Base-by-base conservation (phyloP, 192 early-diverging fungal genomes). In the Rhizoclosmatium sp. region DNA sequence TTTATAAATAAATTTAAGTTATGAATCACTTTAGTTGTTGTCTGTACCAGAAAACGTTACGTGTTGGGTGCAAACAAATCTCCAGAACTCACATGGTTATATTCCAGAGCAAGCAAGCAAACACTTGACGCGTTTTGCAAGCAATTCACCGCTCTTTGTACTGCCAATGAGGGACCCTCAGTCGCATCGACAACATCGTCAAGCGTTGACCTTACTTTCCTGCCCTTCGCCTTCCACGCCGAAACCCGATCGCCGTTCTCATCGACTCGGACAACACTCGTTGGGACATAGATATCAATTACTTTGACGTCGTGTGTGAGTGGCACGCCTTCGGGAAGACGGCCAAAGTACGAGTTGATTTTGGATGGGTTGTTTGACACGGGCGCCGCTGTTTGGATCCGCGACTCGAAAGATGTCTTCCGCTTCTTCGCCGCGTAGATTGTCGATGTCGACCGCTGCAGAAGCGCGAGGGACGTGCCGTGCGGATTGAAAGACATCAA, bases 301-400 rank as follows among this genome's bases (percentile, higher is more conserved):
- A 31, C 31, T 31, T 31, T 31, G 9, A n/a, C 9, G 54, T 9
- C 19, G 54, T n/a, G 54, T 14, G 54, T 56, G 54, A 9, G 39
- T 23, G 60, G 21, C 0, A 62, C 60, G 7, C 19, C 39, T 62
- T 19, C 23, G 9, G 60, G 60, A 23, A 40, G 19, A 4, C 23
- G 9, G 60, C 60, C 60, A 62, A 62, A 62, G 60, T 62, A 62
- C 60, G 60, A 62, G 21, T 62, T 40, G 60, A 62, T 62, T 7
- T 62, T 19, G 9, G 19, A 31, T 62, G 60, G 60, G 60, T 62
- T 62, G 19, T 19, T 5, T 7, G 60, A 62, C 10, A 21, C 7
- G 7, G 60, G 60, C 7, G 60, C 21, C 7, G 21, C 10, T 7
- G 60, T 62, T 62, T 7, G 5, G 51, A 54, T 40, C 51, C 16